Percentiles rank a stretch among this genome's conserved stretches.
Conservation (phyloP, 768 basidiomycete genomes). For the Trametes cinnabarina region DNA sequence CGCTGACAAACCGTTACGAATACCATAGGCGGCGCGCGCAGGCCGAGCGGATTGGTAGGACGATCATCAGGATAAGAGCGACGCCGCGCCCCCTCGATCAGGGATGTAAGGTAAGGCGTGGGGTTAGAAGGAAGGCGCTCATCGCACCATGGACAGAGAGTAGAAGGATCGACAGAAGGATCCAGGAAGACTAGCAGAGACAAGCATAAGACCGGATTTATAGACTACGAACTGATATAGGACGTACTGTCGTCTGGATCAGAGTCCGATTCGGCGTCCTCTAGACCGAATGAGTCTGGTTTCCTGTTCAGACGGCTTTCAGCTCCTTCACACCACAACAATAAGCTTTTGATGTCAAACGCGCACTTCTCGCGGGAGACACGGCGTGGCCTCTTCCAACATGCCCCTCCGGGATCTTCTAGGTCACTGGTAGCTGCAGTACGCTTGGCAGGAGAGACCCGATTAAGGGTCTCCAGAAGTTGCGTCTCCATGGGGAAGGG, state of each 20-base stretch:
- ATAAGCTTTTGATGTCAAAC: background rate
- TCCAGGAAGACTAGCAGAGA: slow-evolving; percentile 48
- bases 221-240: background rate
- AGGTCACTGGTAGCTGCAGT: slow-evolving; percentile 34
- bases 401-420: slow-evolving; percentile 22
- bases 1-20: slow-evolving; percentile 74
- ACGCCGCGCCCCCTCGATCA: slow-evolving; percentile 50
- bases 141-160: slow-evolving; percentile 82
- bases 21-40: slow-evolving; percentile 46
- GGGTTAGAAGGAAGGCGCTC: slow-evolving; percentile 59
- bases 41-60: slow-evolving; percentile 64
- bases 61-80: slow-evolving; percentile 64
- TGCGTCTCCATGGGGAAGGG: slow-evolving; percentile 54
- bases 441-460: slow-evolving; percentile 31
- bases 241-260: slow-evolving; percentile 24
- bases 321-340: background rate
- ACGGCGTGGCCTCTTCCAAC: background rate
- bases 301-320: slow-evolving; percentile 1
- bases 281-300: slow-evolving; percentile 11
- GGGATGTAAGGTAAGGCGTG: slow-evolving; percentile 53
- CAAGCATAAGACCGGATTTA: background rate
- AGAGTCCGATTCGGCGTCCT: slow-evolving; percentile 12
- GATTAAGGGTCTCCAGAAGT: slow-evolving; percentile 38
- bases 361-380: background rate
- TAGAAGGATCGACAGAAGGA: slow-evolving; percentile 56